Conservation (phyloP, 257 asterid genomes). For the Mentha longifolia region DNA sequence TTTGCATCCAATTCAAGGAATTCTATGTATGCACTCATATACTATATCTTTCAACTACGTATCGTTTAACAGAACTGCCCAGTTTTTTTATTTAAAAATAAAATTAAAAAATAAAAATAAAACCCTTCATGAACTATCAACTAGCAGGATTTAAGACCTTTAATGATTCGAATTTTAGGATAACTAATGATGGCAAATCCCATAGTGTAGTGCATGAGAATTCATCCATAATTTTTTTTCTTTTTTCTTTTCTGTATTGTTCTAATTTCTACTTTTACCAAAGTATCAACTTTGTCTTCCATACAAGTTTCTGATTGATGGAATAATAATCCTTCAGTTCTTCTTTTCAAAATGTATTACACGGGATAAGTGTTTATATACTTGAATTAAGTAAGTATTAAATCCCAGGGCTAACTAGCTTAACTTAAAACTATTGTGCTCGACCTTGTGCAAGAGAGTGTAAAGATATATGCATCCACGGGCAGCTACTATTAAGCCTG, state of each 20-base stretch:
- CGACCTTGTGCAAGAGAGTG: slow-evolving; percentile 14
- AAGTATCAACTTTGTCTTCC: not conserved
- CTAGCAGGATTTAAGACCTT: not conserved
- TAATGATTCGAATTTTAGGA: not conserved
- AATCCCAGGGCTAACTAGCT: slow-evolving; percentile 18
- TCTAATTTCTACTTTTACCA: not conserved
- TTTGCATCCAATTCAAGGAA: not conserved
- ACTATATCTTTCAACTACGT: not conserved
- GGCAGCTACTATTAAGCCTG: slow-evolving; percentile 1
- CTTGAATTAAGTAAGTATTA: not conserved
- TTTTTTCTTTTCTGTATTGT: not conserved
- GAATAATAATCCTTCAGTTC: not conserved
- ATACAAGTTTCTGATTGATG: not conserved
- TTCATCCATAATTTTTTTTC: not conserved
- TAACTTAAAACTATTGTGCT: slow-evolving; percentile 20
- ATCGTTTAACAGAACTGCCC: not conserved
- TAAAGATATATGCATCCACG: slow-evolving; percentile 6
- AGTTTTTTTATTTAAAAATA: no score
- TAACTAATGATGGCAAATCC: not conserved
- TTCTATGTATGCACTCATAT: not conserved
- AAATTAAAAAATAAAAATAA: not conserved
- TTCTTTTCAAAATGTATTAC: not conserved
- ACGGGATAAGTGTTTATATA: not conserved
- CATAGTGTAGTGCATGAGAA: not conserved
- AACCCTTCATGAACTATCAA: not conserved